Evolutionary conservation across 78 protist genomes (phyloP), one percentile per base, ranked within the genome.

Genomic region (Dictyostelium citrinum): DNA sequence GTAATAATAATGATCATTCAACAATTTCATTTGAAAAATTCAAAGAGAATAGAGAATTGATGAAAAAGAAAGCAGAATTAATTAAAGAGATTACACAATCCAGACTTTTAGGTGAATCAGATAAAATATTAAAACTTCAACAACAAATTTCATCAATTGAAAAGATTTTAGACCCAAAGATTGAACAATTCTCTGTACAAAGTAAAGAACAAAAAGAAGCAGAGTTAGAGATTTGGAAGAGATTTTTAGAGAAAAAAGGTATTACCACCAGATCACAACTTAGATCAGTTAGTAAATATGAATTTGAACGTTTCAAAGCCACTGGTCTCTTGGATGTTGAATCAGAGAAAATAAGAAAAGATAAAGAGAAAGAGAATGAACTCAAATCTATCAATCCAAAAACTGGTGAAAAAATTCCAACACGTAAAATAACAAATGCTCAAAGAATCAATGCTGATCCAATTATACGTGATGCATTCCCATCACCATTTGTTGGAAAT

Each of bases 291-390:
- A 80, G 35, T 55, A 49, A 29, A 55, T 80, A 11, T 58, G 84
- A 80, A 80, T 80, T 80, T 80, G 84, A 80, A 80, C 33, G 84
- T 33, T 80, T 55, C 3, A 80, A 80, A 80, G 5, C 9, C 31
- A 35, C 51, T 35, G 84, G 84, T 33, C n/a, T 58, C 14, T n/a
- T 35, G 11, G 84, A 80, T 58, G 16, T 5, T 29, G 68, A 77
- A n/a, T 70, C 33, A 20, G 90, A 83, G 37, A 27, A 46, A 35
- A 1, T 24, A 20, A 75, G 51, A 29, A 55, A 43, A 17, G 90
- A 39, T 9, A 31, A 61, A 29, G 60, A 22, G 17, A 27, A 41
- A 46, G 90, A 82, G 35, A 24, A 24, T n/a, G 35, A n/a, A 64
- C 1, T 17, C 6, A 20, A 64, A 27, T 39, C 29, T n/a, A 9